Percentiles rank a stretch among this genome's conserved stretches.
phyloP scores from a whole-genome alignment of 2,329 filamentous ascomycete species.

The Penicillium sp. region DNA sequence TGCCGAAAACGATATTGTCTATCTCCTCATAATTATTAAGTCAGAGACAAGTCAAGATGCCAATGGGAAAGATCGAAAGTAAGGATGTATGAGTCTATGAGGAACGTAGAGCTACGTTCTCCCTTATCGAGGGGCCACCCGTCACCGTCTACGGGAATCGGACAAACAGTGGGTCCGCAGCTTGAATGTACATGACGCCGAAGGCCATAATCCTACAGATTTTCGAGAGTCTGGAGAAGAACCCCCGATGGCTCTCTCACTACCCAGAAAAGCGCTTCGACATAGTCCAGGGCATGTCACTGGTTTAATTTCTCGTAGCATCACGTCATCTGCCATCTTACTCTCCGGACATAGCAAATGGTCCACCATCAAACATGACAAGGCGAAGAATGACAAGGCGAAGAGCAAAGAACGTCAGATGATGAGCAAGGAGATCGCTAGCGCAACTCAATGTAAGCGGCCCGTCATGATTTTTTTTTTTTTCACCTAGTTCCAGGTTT shows the following conservation, averaged over 20 bases:
- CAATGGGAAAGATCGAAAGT: conserved; percentile 2
- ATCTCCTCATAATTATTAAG: background rate
- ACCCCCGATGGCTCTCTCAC: conserved; percentile 22
- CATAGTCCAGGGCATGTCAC: conserved; percentile 9
- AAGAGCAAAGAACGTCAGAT: conserved; percentile 66
- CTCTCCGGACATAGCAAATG: conserved; percentile 80
- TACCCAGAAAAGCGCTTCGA: conserved; percentile 16
- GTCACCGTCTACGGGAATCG: conserved; percentile 23
- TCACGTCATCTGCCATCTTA: conserved; percentile 42
- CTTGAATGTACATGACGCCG: conserved; percentile 8
- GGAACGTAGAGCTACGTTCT: conserved; percentile 8
- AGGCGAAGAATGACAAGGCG: conserved; percentile 70
- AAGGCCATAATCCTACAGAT: background rate
- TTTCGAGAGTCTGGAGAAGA: background rate
- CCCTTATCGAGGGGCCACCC: conserved; percentile 19
- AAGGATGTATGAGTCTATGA: background rate
- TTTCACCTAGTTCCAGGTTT: background rate
- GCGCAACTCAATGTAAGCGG: conserved; percentile 59
- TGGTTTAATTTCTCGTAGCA: conserved; percentile 36
- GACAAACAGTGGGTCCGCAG: conserved; percentile 27
- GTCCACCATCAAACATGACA: conserved; percentile 95
- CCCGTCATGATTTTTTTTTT: conserved; percentile 31
- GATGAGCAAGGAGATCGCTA: conserved; percentile 66
- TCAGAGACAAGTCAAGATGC: background rate
- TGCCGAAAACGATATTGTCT: conserved; percentile 6